Evolutionary conservation across 176 grass and related monocot species (phyloP).

Genomic region (Puccinellia tenuiflora): DNA sequence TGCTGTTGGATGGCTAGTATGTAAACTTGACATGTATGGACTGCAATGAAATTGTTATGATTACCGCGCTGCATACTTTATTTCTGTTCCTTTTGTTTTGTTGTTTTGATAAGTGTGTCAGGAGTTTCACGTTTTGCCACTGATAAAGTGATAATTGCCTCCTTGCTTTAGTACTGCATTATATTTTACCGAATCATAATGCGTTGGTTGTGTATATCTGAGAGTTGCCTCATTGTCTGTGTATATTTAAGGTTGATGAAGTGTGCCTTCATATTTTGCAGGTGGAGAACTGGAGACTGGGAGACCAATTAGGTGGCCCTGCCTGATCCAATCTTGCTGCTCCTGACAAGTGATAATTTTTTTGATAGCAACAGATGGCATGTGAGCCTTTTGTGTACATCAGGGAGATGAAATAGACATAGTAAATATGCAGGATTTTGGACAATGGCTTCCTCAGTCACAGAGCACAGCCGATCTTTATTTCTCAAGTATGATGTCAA

Average conservation of each 20-base stretch:
- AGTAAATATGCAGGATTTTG: constrained; percentile 29
- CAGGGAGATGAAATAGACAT: neutral
- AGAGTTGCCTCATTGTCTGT: constrained; percentile 8
- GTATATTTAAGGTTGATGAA: neutral
- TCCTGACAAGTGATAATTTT: neutral
- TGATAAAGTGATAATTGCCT: constrained; percentile 6
- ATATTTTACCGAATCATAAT: neutral
- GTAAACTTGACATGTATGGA: neutral
- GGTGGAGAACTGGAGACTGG: constrained; percentile 5
- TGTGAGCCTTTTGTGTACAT: neutral
- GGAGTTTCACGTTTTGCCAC: neutral
- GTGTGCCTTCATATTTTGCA: neutral
- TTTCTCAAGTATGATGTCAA: constrained; percentile 14
- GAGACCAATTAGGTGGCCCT: neutral
- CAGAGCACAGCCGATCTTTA: constrained; percentile 12
- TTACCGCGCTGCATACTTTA: neutral
- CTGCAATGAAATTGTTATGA: neutral
- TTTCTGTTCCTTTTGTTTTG: neutral
- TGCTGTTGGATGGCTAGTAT: no score
- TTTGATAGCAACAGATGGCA: neutral
- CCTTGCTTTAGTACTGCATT: neutral
- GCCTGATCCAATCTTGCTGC: constrained; percentile 1
- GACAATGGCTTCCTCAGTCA: constrained; percentile 27
- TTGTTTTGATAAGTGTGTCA: neutral
- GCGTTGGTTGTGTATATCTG: neutral